phyloP scores from a whole-genome alignment of 2,329 filamentous ascomycete species.

The Whalleya microplaca region DNA sequence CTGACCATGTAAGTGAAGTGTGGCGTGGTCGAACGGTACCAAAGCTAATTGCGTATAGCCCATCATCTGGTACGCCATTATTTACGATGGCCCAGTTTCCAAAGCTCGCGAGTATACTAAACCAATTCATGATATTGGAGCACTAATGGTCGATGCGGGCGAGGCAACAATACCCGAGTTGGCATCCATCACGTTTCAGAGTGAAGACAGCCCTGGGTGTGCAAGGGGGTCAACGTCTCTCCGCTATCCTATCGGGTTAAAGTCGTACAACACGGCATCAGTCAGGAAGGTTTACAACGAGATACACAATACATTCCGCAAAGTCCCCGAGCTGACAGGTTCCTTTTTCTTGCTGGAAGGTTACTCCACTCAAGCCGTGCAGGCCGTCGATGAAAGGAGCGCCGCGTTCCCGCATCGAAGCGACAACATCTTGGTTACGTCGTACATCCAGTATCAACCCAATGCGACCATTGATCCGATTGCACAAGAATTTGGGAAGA shows the following conservation, averaged over 20 bases:
- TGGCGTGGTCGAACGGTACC: neutral
- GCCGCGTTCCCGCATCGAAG: constrained; percentile 25
- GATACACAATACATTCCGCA: constrained; percentile 20
- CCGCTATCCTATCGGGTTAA: constrained; percentile 25
- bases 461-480: constrained; percentile 15
- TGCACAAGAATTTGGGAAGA: constrained; percentile 19
- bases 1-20: constrained; percentile 18
- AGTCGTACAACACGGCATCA: constrained; percentile 17
- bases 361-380: constrained; percentile 27
- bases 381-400: constrained; percentile 16
- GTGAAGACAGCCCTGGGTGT: constrained; percentile 20
- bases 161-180: constrained; percentile 17
- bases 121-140: constrained; percentile 20
- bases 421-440: neutral
- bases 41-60: constrained; percentile 13
- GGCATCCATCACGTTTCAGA: constrained; percentile 20
- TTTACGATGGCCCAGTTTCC: constrained; percentile 22
- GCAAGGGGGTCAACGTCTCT: constrained; percentile 22
- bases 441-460: constrained; percentile 12
- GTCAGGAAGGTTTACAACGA: constrained; percentile 23
- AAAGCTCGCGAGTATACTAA: constrained; percentile 19
- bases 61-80: constrained; percentile 28
- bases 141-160: constrained; percentile 17
- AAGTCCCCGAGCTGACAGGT: constrained; percentile 17
- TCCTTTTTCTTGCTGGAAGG: constrained; percentile 30